Percentiles rank a stretch among this genome's conserved stretches.
Evolutionary conservation across 495 filamentous ascomycete genomes (phyloP).

Genomic region (Chlorociboria aeruginascens): DNA sequence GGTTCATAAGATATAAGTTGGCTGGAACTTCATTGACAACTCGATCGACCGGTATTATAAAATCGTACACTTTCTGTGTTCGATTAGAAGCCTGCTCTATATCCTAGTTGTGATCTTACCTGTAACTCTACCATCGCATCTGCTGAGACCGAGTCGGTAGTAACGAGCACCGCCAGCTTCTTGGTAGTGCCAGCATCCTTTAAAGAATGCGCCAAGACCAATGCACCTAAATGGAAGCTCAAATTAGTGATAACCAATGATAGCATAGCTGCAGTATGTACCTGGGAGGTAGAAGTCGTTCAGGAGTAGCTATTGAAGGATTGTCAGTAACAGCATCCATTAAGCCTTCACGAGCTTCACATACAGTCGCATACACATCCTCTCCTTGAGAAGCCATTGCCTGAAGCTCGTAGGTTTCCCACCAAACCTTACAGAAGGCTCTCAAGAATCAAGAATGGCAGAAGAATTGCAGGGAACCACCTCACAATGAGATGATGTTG

Average conservation of each 20-base stretch:
- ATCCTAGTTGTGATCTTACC: slow-evolving; percentile 32
- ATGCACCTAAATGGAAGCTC: slow-evolving; percentile 40
- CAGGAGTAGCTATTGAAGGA: slow-evolving; percentile 58
- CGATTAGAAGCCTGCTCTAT: slow-evolving; percentile 1
- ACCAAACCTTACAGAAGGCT: no score
- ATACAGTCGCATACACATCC: slow-evolving; percentile 46
- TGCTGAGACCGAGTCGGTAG: slow-evolving; percentile 57
- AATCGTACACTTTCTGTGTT: slow-evolving; percentile 68
- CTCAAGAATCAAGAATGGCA: no score
- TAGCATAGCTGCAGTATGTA: slow-evolving; percentile 27
- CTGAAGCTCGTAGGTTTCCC: background rate
- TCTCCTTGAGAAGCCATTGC: slow-evolving; percentile 30
- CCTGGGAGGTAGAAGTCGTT: slow-evolving; percentile 88
- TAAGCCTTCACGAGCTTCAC: slow-evolving; percentile 12
- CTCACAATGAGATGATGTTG: no score
- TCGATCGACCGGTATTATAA: slow-evolving; percentile 71
- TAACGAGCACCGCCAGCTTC: slow-evolving; percentile 76
- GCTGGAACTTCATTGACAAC: slow-evolving; percentile 64
- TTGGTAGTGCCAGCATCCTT: slow-evolving; percentile 82
- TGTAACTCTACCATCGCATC: slow-evolving; percentile 67
- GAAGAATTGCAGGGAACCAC: no score
- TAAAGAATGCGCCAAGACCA: slow-evolving; percentile 88
- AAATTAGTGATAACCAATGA: slow-evolving; percentile 5
- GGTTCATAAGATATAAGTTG: slow-evolving; percentile 86
- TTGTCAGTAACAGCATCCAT: slow-evolving; percentile 3